Conservation (phyloP, 805 yeast genomes). For the Wickerhamiella sergipiensis region DNA sequence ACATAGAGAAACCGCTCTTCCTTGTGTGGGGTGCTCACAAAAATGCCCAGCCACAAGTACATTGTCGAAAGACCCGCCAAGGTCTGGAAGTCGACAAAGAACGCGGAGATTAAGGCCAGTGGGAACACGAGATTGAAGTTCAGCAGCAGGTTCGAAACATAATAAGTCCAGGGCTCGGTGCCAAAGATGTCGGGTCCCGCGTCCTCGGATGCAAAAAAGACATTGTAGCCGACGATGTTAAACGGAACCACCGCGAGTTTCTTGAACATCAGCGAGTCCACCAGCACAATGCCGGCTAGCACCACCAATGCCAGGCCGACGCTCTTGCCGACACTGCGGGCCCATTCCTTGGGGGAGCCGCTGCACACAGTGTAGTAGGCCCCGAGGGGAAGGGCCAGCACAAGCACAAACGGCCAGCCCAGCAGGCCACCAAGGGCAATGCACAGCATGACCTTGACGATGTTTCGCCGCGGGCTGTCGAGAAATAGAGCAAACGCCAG, state of each 20-base stretch:
- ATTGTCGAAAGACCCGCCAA: constrained; percentile 33
- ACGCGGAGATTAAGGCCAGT: constrained; percentile 12
- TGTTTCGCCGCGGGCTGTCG: constrained; percentile 5
- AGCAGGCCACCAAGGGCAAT: constrained; percentile 55
- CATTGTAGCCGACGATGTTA: constrained; percentile 76
- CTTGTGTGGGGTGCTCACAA: constrained; percentile 72
- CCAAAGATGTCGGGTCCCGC: constrained; percentile 90
- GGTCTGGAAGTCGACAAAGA: constrained; percentile 4
- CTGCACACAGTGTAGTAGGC: constrained; percentile 21
- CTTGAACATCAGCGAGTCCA: constrained; percentile 42
- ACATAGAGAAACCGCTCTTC: constrained; percentile 89
- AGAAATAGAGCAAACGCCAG: constrained; percentile 16
- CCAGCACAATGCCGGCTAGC: constrained; percentile 20
- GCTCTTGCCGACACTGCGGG: constrained; percentile 6
- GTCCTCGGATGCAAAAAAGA: constrained; percentile 46
- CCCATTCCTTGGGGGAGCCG: constrained; percentile 13
- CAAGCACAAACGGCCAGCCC: constrained; percentile 86
- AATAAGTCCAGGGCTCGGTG: constrained; percentile 63
- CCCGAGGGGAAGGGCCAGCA: constrained; percentile 47
- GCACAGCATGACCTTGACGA: constrained; percentile 23
- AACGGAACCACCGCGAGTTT: constrained; percentile 56
- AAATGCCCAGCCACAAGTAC: constrained; percentile 51
- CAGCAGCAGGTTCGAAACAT: constrained; percentile 49
- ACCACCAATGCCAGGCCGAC: constrained; percentile 1
- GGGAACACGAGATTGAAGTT: constrained; percentile 49